Conservation (phyloP, 2,329 filamentous ascomycete genomes). For the Penicillium sp. region DNA sequence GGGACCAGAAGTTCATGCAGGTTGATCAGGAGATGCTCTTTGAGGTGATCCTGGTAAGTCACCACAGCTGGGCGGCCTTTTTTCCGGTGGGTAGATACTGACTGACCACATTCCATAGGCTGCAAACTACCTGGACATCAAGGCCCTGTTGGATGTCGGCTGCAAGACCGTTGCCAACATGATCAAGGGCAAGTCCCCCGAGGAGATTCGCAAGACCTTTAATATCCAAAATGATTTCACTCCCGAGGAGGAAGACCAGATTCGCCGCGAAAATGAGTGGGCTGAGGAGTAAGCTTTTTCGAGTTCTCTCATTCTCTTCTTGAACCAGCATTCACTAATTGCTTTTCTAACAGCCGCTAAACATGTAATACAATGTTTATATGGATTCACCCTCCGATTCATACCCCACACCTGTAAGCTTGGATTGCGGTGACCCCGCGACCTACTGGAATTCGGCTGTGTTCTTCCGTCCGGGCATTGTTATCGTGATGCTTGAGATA, state of each 20-base stretch:
- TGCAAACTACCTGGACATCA: slow-evolving; percentile 98
- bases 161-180: slow-evolving; percentile 99
- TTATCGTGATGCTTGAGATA: not conserved
- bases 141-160: slow-evolving; percentile 93
- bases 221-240: slow-evolving; percentile 99
- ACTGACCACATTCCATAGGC: slow-evolving; percentile 57
- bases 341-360: not conserved
- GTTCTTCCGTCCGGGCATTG: not conserved
- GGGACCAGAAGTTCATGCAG: slow-evolving; percentile 99
- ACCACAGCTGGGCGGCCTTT: not conserved
- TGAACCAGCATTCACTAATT: not conserved
- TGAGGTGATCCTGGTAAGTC: slow-evolving; percentile 89
- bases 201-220: slow-evolving; percentile 99
- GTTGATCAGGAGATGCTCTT: slow-evolving; percentile 99
- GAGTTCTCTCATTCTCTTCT: no score
- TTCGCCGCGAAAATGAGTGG: slow-evolving; percentile 88
- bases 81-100: not conserved
- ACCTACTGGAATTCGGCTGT: not conserved
- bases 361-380: not conserved
- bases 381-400: not conserved
- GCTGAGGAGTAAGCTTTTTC: slow-evolving; percentile 66
- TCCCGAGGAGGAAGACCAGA: slow-evolving; percentile 98
- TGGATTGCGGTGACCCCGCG: not conserved
- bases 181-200: slow-evolving; percentile 99
- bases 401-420: not conserved